Evolutionary conservation across 192 early-diverging fungal species (phyloP).

Genomic region (Rhizophagus prolifer): DNA sequence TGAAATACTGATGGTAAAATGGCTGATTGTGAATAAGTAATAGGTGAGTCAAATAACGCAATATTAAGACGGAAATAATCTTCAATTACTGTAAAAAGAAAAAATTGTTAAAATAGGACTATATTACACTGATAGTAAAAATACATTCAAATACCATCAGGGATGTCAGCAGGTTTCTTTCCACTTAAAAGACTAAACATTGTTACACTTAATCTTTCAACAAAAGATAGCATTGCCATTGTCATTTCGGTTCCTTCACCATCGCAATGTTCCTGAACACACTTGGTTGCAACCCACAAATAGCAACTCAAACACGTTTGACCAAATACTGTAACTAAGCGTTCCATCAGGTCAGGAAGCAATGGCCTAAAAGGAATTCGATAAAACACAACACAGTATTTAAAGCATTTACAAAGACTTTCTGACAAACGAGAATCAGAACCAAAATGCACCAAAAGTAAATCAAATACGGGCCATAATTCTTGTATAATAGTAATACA

Average conservation of each 20-base stretch:
- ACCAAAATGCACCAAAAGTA: conserved; percentile 54
- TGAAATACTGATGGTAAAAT: conserved; percentile 59
- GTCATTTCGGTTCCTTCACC: conserved; percentile 52
- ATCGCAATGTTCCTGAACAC: conserved; percentile 62
- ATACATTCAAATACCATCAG: conserved; percentile 59
- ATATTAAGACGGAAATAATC: conserved; percentile 69
- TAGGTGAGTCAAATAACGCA: conserved; percentile 53
- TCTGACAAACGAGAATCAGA: conserved; percentile 47
- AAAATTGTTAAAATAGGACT: conserved; percentile 10
- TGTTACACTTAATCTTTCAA: conserved; percentile 63
- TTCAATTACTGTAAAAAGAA: conserved; percentile 62
- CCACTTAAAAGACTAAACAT: conserved; percentile 58
- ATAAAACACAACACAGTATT: conserved; percentile 59
- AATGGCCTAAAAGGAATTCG: conserved; percentile 53
- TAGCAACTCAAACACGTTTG: conserved; percentile 65
- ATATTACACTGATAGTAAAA: too few relatives aligned
- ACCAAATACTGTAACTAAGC: conserved; percentile 66
- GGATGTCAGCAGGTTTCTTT: conserved; percentile 53
- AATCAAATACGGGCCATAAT: conserved; percentile 74
- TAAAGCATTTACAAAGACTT: conserved; percentile 56
- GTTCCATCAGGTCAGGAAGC: conserved; percentile 57
- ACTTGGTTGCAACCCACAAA: conserved; percentile 76
- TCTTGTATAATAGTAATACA: conserved; percentile 62
- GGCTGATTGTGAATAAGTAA: conserved; percentile 52
- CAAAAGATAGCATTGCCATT: conserved; percentile 48